Evolutionary conservation across 345 rosid genomes (phyloP), one percentile per base, ranked within the genome.

Genomic region (Jatropha curcas): DNA sequence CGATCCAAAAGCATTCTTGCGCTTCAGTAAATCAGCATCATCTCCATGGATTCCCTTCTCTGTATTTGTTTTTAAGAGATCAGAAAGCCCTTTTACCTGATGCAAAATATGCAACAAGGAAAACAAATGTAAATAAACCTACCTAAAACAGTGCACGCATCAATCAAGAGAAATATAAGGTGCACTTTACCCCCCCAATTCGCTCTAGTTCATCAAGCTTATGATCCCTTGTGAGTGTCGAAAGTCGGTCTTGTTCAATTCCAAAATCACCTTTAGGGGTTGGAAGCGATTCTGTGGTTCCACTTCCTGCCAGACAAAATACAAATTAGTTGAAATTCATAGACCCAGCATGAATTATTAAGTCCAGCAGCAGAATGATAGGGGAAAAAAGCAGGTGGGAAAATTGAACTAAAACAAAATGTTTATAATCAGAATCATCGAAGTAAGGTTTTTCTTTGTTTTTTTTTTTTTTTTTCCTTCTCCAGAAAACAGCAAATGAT

Each of bases 1-100:
- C 67, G 98, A 90, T 71, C 98, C 99, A 82, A 87, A 96, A 19
- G 86, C 82, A 80, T 76, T 91, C 84, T 84, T 90, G 76, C 98
- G 86, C 60, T 83, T 85, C 60, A 78, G 37, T 74, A 96, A 67
- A 81, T 90, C 97, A 68, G 68, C 75, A 79, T 88, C 94, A 79
- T 90, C 93, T 39, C 87, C 94, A 55, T 37, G 20, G 71, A 93
- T 81, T 74, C 96, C 99, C 27, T 55, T 77, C 74, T 90, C 92
- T 71, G 81, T 20, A 74, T 84, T 86, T 55, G 95, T 81, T 79
- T 85, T 90, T 69, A 96, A 79, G 74, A 83, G 45, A 81, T 64
- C 60, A 60, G 96, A 83, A 75, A 95, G 76, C 72, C 97, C 97
- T 83, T 86, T 85, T 68, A 86, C 92, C 96, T 91, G 79, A 79